phyloP scores from a whole-genome alignment of 2,329 filamentous ascomycete genomes.

The Ascochyta rabiei region DNA sequence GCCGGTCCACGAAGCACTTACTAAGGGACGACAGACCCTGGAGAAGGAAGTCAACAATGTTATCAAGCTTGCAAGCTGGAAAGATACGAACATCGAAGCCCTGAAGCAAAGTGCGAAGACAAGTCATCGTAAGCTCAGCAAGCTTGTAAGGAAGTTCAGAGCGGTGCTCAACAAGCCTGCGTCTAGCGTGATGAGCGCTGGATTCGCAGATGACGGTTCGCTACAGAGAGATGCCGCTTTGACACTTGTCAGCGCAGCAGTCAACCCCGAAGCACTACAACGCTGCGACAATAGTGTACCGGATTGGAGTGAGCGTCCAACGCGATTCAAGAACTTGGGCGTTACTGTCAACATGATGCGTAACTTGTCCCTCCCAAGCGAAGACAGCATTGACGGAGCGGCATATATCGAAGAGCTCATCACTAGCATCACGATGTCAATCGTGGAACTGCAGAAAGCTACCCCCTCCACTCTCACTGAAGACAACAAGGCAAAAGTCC shows the following conservation, averaged over 20 bases:
- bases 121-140: conserved; percentile 91
- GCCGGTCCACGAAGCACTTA: conserved; percentile 68
- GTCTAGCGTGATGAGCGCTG: conserved; percentile 58
- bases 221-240: conserved; percentile 18
- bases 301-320: conserved; percentile 54
- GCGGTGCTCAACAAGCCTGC: conserved; percentile 77
- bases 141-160: conserved; percentile 88
- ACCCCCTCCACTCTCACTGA: conserved; percentile 83
- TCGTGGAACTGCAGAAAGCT: conserved; percentile 77
- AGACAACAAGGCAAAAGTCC: conserved; percentile 82
- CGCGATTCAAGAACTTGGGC: conserved; percentile 72
- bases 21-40: conserved; percentile 71
- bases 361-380: conserved; percentile 62
- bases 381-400: conserved; percentile 61
- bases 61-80: conserved; percentile 95
- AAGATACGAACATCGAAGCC: conserved; percentile 92
- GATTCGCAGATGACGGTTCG: conserved; percentile 38
- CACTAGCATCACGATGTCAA: conserved; percentile 69
- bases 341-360: conserved; percentile 78
- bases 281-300: conserved; percentile 32
- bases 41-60: conserved; percentile 94
- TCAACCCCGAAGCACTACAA: conserved; percentile 23
- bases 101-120: conserved; percentile 86
- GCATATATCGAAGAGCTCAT: conserved; percentile 71
- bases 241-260: conserved; percentile 16